These are phyloP conservation scores for Pseudoscleropodium purum DNA, from an alignment of 225 moss, liverwort and hornwort species.

Conservation along the genomic window DNA sequence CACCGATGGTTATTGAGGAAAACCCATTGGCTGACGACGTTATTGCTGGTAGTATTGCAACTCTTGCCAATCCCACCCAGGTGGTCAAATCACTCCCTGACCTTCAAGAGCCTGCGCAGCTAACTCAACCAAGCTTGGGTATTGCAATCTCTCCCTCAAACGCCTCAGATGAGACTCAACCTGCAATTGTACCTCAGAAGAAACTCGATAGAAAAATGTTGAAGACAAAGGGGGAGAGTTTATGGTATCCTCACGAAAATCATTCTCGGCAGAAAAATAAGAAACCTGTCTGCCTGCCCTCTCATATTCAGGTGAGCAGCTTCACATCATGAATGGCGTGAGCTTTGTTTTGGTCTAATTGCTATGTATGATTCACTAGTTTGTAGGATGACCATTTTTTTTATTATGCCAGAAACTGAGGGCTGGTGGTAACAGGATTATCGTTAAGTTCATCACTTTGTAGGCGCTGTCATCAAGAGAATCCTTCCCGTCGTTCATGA, in stretches of 20 bases:
- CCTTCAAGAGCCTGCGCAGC: background rate
- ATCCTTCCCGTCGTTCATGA: background rate
- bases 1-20: background rate
- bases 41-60: background rate
- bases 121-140: too few relatives aligned
- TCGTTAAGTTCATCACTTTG: background rate
- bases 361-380: background rate
- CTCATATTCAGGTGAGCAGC: background rate
- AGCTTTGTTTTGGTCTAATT: background rate
- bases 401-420: background rate
- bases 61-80: background rate
- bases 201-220: background rate
- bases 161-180: background rate
- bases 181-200: background rate
- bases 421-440: background rate
- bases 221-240: too few relatives aligned
- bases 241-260: too few relatives aligned
- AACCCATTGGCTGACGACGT: background rate
- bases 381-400: background rate
- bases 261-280: too few relatives aligned
- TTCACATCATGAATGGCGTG: rapidly evolving
- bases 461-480: too few relatives aligned
- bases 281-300: rapidly evolving
- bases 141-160: background rate
- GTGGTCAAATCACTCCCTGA: too few relatives aligned